Conservation (phyloP, 306 rosid species). For the Rubus idaeus region DNA sequence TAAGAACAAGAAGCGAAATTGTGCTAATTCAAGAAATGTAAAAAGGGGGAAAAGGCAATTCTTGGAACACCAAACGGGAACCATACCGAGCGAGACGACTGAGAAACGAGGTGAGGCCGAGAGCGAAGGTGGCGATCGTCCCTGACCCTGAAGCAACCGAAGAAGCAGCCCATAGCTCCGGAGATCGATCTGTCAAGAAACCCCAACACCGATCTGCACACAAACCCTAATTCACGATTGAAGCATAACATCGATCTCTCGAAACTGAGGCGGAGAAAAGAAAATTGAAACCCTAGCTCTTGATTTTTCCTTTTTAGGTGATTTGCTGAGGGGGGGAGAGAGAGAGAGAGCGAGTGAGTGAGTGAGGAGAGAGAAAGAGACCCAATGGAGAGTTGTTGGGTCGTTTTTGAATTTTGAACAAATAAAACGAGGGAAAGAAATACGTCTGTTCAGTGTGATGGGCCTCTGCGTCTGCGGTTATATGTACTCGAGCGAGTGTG, state of each 20-base stretch:
- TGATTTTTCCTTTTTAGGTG: conserved; percentile 27
- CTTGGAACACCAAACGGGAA: conserved; percentile 9
- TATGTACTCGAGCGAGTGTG: background rate
- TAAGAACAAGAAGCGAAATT: background rate
- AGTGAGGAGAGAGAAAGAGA: background rate
- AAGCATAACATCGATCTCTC: conserved; percentile 57
- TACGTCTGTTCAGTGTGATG: conserved; percentile 2
- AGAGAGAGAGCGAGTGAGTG: background rate
- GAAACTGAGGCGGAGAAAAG: background rate
- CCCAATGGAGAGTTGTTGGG: conserved; percentile 45
- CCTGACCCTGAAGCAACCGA: conserved; percentile 65
- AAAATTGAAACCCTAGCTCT: conserved; percentile 26
- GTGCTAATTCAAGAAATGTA: background rate
- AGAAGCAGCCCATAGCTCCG: conserved; percentile 83
- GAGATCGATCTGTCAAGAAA: conserved; percentile 60
- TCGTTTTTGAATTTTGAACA: conserved; percentile 75
- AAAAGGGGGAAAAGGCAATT: background rate
- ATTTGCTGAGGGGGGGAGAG: background rate
- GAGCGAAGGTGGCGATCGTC: conserved; percentile 46
- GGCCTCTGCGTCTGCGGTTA: too few species aligned
- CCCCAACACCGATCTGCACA: conserved; percentile 48
- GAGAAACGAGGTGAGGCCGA: conserved; percentile 33
- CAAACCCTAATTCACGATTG: conserved; percentile 46
- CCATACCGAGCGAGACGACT: conserved; percentile 36
- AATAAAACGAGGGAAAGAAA: conserved; percentile 67